Evolutionary conservation across 1,139 yeast species (phyloP), one percentile per base, ranked within the genome.

Genomic region (Debaryomyces fabryi): DNA sequence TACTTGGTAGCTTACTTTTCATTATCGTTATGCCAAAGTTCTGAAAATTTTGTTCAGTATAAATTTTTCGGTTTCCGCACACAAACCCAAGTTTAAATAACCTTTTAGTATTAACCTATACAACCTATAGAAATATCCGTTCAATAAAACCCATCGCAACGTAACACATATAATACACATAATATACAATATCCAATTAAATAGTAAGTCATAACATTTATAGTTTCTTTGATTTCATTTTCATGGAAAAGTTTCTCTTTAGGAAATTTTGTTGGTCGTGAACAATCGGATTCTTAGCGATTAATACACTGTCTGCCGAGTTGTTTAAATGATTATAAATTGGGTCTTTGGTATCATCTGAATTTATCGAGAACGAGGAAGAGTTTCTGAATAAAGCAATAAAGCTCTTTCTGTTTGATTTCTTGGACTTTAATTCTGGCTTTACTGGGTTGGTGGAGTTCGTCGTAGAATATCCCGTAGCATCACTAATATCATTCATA

Each of bases 231-330:
- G 60, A 52, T 39, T 56, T 59, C 33, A 59, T 44, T 45, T 58
- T 60, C 29, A 60, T 42, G 5, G 63, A 53, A 37, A 58, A 52
- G 42, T 51, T 58, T 34, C 59, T 46, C 42, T 52, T 52, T 18
- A 56, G 52, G 9, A 49, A 30, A 21, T n/a, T 43, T 25, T 41
- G 23, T 42, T 37, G 39, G 10, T 24, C 25, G 10, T 46, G 16
- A 8, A 32, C 29, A 33, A 43, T 21, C 9, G 47, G 44, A 39
- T 32, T 40, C 24, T 29, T 36, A 33, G 41, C 29, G 21, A 25
- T 34, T 46, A 15, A 40, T 10, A 42, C 25, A 23, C 30, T 33
- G 18, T 50, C 53, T 25, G 39, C n/a, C 15, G 53, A 51, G 12
- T 40, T 29, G 35, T 45, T 48, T 5, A 35, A 27, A 6, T 38